phyloP scores from a whole-genome alignment of 2,329 filamentous ascomycete genomes.

The Pseudocercospora fijiensis region DNA sequence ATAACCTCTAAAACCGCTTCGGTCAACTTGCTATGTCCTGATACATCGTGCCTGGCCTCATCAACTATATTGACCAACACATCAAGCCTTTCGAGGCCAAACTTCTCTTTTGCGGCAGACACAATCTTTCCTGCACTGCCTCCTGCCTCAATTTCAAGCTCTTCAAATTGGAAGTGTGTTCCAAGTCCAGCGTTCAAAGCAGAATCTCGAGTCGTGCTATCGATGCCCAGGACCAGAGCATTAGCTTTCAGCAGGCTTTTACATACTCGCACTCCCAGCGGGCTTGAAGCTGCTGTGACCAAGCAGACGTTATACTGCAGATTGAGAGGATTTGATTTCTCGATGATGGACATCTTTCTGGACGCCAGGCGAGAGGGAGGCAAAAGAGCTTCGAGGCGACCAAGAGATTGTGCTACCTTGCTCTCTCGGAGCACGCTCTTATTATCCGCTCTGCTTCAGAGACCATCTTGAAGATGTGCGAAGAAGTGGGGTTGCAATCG shows the following conservation, averaged over 20 bases:
- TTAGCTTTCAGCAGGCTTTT: slow-evolving; percentile 30
- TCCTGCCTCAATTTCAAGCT: slow-evolving; percentile 13
- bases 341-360: slow-evolving; percentile 27
- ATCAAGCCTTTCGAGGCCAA: slow-evolving; percentile 23
- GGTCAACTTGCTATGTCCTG: slow-evolving; percentile 9
- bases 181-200: slow-evolving; percentile 25
- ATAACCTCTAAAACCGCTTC: slow-evolving; percentile 16
- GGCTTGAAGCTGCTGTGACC: slow-evolving; percentile 23
- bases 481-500: not conserved
- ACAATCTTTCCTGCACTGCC: slow-evolving; percentile 13
- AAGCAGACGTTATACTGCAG: slow-evolving; percentile 27
- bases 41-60: slow-evolving; percentile 2
- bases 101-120: slow-evolving; percentile 23
- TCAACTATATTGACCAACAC: slow-evolving; percentile 21
- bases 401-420: not conserved
- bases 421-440: not conserved
- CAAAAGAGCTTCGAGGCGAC: not conserved
- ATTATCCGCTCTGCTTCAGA: not conserved
- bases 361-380: not conserved
- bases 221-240: slow-evolving; percentile 28
- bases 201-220: slow-evolving; percentile 18
- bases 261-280: slow-evolving; percentile 25
- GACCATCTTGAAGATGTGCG: not conserved
- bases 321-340: slow-evolving; percentile 22
- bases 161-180: slow-evolving; percentile 29